Percentiles rank a stretch among this genome's conserved stretches.
Evolutionary conservation across 805 yeast genomes (phyloP).

Genomic region (Yarrowia sp.): DNA sequence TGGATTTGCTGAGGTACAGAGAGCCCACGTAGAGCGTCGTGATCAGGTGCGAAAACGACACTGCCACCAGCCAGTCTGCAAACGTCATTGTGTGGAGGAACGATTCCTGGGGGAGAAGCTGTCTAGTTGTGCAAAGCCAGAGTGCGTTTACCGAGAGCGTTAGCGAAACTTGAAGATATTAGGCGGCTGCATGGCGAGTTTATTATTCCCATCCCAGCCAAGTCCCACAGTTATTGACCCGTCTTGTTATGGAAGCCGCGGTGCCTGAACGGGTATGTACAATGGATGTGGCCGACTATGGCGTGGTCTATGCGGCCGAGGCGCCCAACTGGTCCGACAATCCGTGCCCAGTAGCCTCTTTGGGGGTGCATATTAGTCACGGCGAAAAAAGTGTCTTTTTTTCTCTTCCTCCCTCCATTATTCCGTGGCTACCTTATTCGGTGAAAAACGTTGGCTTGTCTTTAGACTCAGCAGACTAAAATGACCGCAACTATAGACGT

Average conservation of each 20-base stretch:
- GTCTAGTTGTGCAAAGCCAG: too few species aligned
- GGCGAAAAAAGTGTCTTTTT: neutral
- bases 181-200: slow-evolving; percentile 32
- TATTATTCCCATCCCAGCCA: slow-evolving; percentile 3
- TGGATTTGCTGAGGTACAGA: slow-evolving; percentile 42
- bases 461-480: slow-evolving; percentile 18
- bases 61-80: slow-evolving; percentile 25
- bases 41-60: slow-evolving; percentile 37
- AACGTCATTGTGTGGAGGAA: slow-evolving; percentile 14
- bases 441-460: slow-evolving; percentile 24
- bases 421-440: slow-evolving; percentile 20
- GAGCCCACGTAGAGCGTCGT: slow-evolving; percentile 45
- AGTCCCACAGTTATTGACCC: neutral
- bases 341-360: too few species aligned
- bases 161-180: slow-evolving; percentile 31
- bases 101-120: too few species aligned
- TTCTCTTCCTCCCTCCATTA: neutral
- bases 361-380: too few species aligned
- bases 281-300: neutral
- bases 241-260: too few species aligned
- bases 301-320: neutral
- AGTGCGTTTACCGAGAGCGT: slow-evolving; percentile 5
- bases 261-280: too few species aligned
- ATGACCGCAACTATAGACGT: slow-evolving; percentile 12
- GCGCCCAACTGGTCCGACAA: too few species aligned